A percentile compares a stretch with the other conserved stretches of the same genome.
Evolutionary conservation across 768 basidiomycete genomes (phyloP).

Genomic region (Amanita rubescens): DNA sequence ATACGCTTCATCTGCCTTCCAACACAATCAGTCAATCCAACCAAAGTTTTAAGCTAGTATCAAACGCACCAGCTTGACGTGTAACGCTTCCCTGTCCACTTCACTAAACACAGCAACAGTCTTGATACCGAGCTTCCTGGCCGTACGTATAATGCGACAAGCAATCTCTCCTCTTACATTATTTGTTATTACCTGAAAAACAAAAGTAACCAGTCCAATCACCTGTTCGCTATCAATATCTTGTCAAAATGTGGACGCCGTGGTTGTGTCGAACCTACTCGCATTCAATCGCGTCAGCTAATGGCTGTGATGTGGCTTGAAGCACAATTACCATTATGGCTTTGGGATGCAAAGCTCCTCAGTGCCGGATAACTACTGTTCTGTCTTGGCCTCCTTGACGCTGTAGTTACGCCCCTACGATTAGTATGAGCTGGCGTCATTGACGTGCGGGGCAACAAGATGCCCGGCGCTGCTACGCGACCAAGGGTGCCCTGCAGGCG

Average conservation of each 20-base stretch:
- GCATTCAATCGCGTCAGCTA: neutral
- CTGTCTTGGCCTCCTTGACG: neutral
- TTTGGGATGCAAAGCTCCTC: neutral
- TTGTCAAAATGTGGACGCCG: constrained; percentile 69
- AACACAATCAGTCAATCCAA: neutral
- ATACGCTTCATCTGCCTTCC: constrained; percentile 78
- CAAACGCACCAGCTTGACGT: constrained; percentile 64
- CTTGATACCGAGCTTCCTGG: constrained; percentile 79
- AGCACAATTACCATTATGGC: neutral
- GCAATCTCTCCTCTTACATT: constrained; percentile 82
- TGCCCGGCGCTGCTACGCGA: neutral
- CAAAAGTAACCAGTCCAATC: neutral
- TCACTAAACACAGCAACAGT: constrained; percentile 92
- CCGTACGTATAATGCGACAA: constrained; percentile 89
- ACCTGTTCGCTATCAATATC: constrained; percentile 90
- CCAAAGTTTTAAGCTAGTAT: neutral
- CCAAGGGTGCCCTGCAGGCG: constrained; percentile 16
- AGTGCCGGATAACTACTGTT: neutral
- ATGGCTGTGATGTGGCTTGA: neutral
- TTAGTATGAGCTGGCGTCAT: neutral
- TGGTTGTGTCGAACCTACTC: neutral
- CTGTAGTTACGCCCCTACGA: neutral
- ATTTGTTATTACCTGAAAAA: neutral
- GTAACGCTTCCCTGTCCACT: constrained; percentile 72
- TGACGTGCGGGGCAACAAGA: constrained; percentile 6